These are phyloP conservation scores for Mesostigma viride DNA, from an alignment of 139 green algal genomes.

Conservation along the genomic window DNA sequence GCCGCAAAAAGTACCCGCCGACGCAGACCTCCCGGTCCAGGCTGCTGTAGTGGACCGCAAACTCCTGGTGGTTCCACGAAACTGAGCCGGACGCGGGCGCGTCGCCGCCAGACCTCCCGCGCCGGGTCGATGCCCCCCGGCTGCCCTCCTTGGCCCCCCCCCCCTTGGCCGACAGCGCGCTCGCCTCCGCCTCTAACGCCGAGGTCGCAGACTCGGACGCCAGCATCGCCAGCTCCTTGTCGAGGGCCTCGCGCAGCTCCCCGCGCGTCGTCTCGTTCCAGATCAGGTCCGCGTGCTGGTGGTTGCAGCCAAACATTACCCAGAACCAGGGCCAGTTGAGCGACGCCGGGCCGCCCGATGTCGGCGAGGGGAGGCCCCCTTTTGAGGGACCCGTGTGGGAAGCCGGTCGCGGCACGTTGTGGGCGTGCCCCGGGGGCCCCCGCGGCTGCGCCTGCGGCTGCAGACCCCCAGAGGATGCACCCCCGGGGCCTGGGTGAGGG, in stretches of 20 bases:
- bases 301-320: conserved; percentile 13
- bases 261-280: conserved; percentile 71
- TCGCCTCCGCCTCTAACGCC: neutral
- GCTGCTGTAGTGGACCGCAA: conserved; percentile 62
- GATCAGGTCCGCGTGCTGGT: conserved; percentile 46
- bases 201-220: neutral
- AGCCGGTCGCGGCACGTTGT: too few relatives aligned
- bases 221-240: conserved; percentile 16
- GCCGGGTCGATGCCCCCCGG: neutral
- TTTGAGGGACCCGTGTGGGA: too few relatives aligned
- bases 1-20: conserved; percentile 66
- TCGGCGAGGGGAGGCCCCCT: too few relatives aligned
- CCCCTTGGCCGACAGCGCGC: neutral
- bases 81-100: conserved; percentile 5
- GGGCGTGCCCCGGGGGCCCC: too few relatives aligned
- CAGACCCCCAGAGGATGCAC: too few relatives aligned
- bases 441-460: too few relatives aligned
- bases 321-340: conserved; percentile 26
- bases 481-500: too few relatives aligned
- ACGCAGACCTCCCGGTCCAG: conserved; percentile 62
- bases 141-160: neutral
- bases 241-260: conserved; percentile 75
- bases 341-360: too few relatives aligned
- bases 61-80: conserved; percentile 74
- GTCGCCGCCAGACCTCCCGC: neutral